Percentiles rank a stretch among this genome's conserved stretches.
Conservation (phyloP, 441 rosid species). For the Populus hybrid region DNA sequence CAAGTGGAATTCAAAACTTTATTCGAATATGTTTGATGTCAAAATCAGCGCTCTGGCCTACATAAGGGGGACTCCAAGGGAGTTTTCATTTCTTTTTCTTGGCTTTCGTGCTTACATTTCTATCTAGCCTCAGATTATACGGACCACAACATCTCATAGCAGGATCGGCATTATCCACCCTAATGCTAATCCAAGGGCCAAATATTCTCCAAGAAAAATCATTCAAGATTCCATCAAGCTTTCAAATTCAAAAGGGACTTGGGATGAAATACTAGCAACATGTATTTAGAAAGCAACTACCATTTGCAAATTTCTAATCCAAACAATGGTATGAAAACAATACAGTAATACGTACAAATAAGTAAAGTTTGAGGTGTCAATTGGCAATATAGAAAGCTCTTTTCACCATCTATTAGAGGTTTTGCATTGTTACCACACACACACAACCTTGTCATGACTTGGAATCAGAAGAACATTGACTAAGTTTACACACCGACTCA, state of each 20-base stretch:
- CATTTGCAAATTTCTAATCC: not conserved
- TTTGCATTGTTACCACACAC: too few relatives aligned
- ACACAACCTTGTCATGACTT: not conserved
- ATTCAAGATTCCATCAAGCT: constrained; percentile 21
- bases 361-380: not conserved
- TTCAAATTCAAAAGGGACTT: not conserved
- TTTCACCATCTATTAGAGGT: not conserved
- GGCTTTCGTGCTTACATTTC: constrained; percentile 11
- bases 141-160: constrained; percentile 31
- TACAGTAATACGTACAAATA: not conserved
- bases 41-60: constrained; percentile 19
- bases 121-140: constrained; percentile 2
- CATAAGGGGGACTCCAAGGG: not conserved
- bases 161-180: constrained; percentile 39
- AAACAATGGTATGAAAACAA: not conserved
- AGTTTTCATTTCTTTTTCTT: constrained; percentile 10
- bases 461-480: not conserved
- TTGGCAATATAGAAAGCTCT: not conserved
- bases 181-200: constrained; percentile 19
- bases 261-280: not conserved
- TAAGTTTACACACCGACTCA: not conserved
- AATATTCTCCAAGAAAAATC: constrained; percentile 15
- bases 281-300: not conserved
- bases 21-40: constrained; percentile 14
- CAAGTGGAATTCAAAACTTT: not conserved